phyloP scores from a whole-genome alignment of 129 eudicot species.

The Smallanthus sonchifolius region DNA sequence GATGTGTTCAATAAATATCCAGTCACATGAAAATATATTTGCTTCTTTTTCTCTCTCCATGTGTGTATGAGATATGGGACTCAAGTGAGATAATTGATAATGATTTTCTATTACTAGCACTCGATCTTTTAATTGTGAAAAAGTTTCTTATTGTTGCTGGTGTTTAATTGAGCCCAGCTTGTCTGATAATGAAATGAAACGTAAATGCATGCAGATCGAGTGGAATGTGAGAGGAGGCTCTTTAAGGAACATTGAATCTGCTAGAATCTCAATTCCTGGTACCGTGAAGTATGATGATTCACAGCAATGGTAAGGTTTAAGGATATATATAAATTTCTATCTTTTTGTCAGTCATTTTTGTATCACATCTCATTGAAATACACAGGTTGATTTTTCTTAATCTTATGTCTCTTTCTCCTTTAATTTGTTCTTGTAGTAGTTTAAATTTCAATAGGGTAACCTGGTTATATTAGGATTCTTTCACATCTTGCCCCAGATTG shows the following conservation, averaged over 20 bases:
- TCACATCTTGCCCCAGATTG: neutral
- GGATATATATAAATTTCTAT: neutral
- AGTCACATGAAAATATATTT: too few relatives aligned
- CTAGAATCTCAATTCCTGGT: constrained; percentile 88
- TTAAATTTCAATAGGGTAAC: neutral
- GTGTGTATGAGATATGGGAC: neutral
- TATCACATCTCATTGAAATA: neutral
- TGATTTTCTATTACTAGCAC: neutral
- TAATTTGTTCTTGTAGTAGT: neutral
- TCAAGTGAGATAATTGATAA: neutral
- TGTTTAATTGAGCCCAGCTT: constrained; percentile 7
- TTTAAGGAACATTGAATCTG: constrained; percentile 86
- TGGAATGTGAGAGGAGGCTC: constrained; percentile 95
- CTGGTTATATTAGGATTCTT: neutral
- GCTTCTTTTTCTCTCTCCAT: too few relatives aligned
- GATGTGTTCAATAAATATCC: neutral
- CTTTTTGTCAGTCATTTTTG: neutral
- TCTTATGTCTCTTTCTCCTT: neutral
- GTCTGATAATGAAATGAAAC: constrained; percentile 7
- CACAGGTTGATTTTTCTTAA: constrained; percentile 2
- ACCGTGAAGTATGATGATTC: constrained; percentile 75
- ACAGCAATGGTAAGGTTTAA: constrained; percentile 60
- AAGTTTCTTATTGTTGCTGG: neutral
- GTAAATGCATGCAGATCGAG: constrained; percentile 52
- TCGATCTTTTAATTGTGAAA: neutral